Conservation (phyloP, 176 grass and related monocot species). For the Neostapfia colusana region DNA sequence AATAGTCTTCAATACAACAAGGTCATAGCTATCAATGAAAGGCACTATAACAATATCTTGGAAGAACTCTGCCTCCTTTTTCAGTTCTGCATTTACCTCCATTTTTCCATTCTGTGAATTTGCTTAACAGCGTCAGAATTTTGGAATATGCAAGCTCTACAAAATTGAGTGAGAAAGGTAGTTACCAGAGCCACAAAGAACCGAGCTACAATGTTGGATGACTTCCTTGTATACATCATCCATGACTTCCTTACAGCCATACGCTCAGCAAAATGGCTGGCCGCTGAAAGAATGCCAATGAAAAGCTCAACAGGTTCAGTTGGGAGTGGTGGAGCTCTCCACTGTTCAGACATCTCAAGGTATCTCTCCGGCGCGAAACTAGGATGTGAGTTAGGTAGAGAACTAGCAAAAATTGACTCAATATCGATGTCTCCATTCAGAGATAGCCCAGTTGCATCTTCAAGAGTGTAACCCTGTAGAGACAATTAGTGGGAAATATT, state of each 20-base stretch:
- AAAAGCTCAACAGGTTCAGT: constrained; percentile 84
- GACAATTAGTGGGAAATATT: not conserved
- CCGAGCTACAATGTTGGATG: constrained; percentile 73
- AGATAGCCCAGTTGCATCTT: constrained; percentile 90
- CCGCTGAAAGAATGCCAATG: constrained; percentile 90
- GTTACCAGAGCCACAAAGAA: constrained; percentile 99
- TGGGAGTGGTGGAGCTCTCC: constrained; percentile 66
- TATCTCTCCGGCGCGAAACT: constrained; percentile 69
- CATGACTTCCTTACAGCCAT: constrained; percentile 97
- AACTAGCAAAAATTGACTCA: constrained; percentile 73
- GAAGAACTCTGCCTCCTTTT: constrained; percentile 90
- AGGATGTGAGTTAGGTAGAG: constrained; percentile 76
- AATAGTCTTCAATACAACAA: constrained; percentile 93
- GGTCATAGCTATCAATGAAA: constrained; percentile 96
- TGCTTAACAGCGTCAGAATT: constrained; percentile 17
- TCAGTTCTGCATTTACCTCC: constrained; percentile 74
- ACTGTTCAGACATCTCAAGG: constrained; percentile 81
- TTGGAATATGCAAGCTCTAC: not conserved
- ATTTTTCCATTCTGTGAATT: constrained; percentile 74
- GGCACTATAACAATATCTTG: constrained; percentile 89
- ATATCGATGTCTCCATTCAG: constrained; percentile 79
- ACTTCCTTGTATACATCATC: constrained; percentile 83
- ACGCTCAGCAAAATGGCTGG: constrained; percentile 91
- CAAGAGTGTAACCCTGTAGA: constrained; percentile 75
- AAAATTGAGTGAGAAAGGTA: not conserved